Conservation (phyloP, 1,139 yeast genomes). For the Yamadazyma aaseri region DNA sequence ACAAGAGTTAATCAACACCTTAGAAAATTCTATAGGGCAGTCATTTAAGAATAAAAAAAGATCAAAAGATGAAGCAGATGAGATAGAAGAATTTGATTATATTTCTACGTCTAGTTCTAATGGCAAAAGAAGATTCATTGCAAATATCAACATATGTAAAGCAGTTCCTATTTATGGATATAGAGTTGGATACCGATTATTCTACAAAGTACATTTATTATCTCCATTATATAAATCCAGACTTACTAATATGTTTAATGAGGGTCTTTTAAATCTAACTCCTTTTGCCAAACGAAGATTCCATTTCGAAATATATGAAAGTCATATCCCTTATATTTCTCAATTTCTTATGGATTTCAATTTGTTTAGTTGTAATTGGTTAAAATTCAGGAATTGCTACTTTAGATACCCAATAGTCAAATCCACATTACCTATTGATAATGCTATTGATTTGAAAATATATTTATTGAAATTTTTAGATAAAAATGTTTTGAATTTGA, state of each 20-base stretch:
- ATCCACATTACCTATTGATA: background rate
- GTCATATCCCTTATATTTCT: constrained; percentile 73
- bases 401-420: constrained; percentile 42
- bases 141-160: constrained; percentile 66
- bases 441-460: constrained; percentile 11
- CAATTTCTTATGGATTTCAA: constrained; percentile 86
- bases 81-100: constrained; percentile 6
- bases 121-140: constrained; percentile 33
- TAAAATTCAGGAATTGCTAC: constrained; percentile 36
- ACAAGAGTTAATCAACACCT: constrained; percentile 13
- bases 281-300: constrained; percentile 10
- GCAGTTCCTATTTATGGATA: constrained; percentile 86
- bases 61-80: constrained; percentile 12
- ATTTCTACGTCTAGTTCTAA: background rate
- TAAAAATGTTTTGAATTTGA: constrained; percentile 25
- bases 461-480: constrained; percentile 20
- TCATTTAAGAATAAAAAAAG: constrained; percentile 17
- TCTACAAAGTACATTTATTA: constrained; percentile 65
- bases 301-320: constrained; percentile 48
- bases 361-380: constrained; percentile 81
- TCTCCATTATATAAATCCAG: constrained; percentile 62
- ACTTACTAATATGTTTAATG: constrained; percentile 59
- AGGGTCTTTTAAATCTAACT: constrained; percentile 36
- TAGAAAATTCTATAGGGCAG: constrained; percentile 20
- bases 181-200: constrained; percentile 59